Percentiles rank a stretch among this genome's conserved stretches.
Conservation (phyloP, 202 grass and related monocot species). For the Eragrostis tef region DNA sequence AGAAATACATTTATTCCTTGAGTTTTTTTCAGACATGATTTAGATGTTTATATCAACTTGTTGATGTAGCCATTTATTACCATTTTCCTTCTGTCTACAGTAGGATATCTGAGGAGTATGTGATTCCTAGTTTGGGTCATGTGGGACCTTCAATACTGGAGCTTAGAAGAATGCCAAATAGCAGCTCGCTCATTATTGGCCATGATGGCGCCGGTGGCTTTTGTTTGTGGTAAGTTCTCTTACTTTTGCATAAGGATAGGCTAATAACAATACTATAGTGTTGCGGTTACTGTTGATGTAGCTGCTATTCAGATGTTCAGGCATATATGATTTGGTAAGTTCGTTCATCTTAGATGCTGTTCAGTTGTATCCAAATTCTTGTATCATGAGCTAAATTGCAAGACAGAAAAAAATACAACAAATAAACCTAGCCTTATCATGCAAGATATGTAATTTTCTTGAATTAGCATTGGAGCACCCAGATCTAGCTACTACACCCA, state of each 20-base stretch:
- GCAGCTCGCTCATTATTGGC: constrained; percentile 63
- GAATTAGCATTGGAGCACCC: no score
- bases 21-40: constrained; percentile 17
- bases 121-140: constrained; percentile 62
- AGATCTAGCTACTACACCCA: no score
- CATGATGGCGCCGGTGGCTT: constrained; percentile 79
- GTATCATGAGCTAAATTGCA: not conserved
- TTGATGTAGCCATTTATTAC: not conserved
- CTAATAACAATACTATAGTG: not conserved
- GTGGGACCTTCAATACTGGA: constrained; percentile 61
- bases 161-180: constrained; percentile 71
- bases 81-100: constrained; percentile 53
- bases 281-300: not conserved
- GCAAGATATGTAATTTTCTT: no score
- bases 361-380: constrained; percentile 8
- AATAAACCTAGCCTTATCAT: not conserved
- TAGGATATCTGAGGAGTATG: constrained; percentile 64
- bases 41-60: constrained; percentile 2
- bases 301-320: not conserved
- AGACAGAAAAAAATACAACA: not conserved
- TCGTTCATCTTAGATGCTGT: not conserved
- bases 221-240: constrained; percentile 79
- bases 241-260: constrained; percentile 10
- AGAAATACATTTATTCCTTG: constrained; percentile 19
- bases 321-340: not conserved